Evolutionary conservation across 2,329 filamentous ascomycete species (phyloP), one percentile per base, ranked within the genome.

Genomic region (Botrytis fabae): DNA sequence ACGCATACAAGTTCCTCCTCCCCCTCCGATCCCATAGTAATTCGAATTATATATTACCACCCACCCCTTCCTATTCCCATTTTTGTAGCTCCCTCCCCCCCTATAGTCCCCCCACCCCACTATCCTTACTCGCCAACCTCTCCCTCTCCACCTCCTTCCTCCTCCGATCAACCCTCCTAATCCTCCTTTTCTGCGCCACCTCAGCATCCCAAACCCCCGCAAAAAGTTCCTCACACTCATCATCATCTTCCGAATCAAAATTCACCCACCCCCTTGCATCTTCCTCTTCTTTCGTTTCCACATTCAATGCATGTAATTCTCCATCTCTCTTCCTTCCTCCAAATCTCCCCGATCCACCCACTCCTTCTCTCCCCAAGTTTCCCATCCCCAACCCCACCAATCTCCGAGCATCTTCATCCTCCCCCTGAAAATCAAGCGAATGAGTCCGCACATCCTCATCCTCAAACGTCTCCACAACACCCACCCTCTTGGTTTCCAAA

Each of bases 221-320:
- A 80, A 92, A 92, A 48, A 92, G 82, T 61, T 91, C 89, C 72
- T 91, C 89, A 70, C 90, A 91, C 78, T 92, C 90, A 57, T 91
- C 89, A 74, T 91, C 88, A 75, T 91, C 88, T 14, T 88, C 82
- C 1, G 82, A 81, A 75, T 85, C 84, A 72, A 78, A 85, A 6
- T 82, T 80, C 51, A 90, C 78, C 40, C 83, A 74, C 54, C 87
- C 89, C 20, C 89, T 86, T 71, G 89, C 86, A 68, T 90, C 86
- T 4, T 86, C 69, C 14, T 71, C 59, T 20, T 71, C 69, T 32
- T 69, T 60, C 12, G 44, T 73, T 61, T 70, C 18, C 71, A 57
- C 51, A 28, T 28, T 28, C 14, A 8, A 57, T 3, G 14, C 7
- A 4, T 28, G 51, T 57, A 57, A 57, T 32, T 57, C 51, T 78